Evolutionary conservation across 2,329 filamentous ascomycete genomes (phyloP).

Genomic region (Pestalotiopsis fici): DNA sequence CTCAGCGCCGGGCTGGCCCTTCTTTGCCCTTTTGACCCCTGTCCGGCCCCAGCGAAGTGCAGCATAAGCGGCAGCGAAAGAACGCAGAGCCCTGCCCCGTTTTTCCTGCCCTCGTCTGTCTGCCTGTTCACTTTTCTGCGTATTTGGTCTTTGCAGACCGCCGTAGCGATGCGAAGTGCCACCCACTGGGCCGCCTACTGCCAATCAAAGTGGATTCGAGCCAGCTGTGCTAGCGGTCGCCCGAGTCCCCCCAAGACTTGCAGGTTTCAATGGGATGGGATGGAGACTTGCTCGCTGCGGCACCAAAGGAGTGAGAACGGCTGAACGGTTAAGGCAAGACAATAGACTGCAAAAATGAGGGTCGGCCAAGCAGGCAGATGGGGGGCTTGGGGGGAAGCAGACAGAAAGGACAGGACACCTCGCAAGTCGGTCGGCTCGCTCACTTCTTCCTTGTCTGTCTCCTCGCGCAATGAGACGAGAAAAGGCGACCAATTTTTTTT

Average conservation of each 20-base stretch:
- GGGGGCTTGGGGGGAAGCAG: not conserved
- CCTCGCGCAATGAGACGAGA: not conserved
- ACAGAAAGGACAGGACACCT: not conserved
- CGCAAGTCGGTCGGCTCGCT: not conserved
- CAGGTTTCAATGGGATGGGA: conserved; percentile 4
- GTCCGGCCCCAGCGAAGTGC: not conserved
- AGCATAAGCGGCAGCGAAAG: not conserved
- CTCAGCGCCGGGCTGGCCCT: not conserved
- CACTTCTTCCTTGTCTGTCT: not conserved
- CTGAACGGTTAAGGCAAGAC: not conserved
- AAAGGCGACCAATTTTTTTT: not conserved
- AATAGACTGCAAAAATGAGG: not conserved
- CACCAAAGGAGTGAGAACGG: not conserved
- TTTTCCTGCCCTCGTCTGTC: not conserved
- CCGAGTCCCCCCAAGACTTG: not conserved
- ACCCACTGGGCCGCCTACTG: not conserved
- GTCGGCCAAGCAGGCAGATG: not conserved
- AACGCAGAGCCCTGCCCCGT: not conserved
- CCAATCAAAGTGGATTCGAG: conserved; percentile 6
- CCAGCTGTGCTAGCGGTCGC: not conserved
- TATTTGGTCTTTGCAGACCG: not conserved
- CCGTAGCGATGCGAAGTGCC: not conserved
- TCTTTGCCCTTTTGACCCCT: not conserved
- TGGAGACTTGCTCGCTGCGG: not conserved
- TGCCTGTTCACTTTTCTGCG: not conserved